These are phyloP conservation scores for Trametes sp. DNA, from an alignment of 1,284 basidiomycete genomes.

Conservation along the genomic window DNA sequence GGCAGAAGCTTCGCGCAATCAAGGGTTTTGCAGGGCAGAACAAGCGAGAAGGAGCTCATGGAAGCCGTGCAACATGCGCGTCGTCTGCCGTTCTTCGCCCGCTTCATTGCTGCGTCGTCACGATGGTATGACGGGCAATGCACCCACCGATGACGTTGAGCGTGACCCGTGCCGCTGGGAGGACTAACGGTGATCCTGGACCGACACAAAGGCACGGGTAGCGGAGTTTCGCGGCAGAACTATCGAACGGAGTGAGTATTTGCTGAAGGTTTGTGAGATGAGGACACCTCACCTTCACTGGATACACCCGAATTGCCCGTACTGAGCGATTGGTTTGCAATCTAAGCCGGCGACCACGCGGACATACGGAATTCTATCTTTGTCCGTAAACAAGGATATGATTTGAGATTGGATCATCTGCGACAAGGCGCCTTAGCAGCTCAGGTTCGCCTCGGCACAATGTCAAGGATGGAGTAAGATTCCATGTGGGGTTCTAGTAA, in stretches of 20 bases:
- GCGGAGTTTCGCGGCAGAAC: too few relatives aligned
- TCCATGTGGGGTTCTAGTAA: neutral
- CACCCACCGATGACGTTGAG: conserved; percentile 16
- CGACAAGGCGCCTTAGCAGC: neutral
- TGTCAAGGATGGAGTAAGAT: neutral
- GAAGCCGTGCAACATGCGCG: conserved; percentile 1
- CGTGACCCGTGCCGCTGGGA: neutral
- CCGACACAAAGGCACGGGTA: too few relatives aligned
- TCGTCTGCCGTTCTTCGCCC: conserved; percentile 6
- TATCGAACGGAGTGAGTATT: neutral
- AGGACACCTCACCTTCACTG: neutral
- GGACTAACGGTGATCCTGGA: neutral
- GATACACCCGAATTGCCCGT: neutral
- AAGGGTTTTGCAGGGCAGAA: neutral
- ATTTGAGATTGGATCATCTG: neutral
- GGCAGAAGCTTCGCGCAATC: conserved; percentile 18
- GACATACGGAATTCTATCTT: conserved; percentile 10
- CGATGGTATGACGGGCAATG: conserved; percentile 10
- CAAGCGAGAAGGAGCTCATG: conserved; percentile 13
- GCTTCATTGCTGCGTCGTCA: conserved; percentile 14
- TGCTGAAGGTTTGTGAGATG: neutral
- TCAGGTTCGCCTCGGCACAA: neutral
- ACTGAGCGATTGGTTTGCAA: neutral
- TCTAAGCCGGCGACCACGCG: conserved; percentile 3
- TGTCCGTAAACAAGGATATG: neutral